Evolutionary conservation across 352 stramenopile genomes (phyloP).

Genomic region (Phytophthora pluvialis): DNA sequence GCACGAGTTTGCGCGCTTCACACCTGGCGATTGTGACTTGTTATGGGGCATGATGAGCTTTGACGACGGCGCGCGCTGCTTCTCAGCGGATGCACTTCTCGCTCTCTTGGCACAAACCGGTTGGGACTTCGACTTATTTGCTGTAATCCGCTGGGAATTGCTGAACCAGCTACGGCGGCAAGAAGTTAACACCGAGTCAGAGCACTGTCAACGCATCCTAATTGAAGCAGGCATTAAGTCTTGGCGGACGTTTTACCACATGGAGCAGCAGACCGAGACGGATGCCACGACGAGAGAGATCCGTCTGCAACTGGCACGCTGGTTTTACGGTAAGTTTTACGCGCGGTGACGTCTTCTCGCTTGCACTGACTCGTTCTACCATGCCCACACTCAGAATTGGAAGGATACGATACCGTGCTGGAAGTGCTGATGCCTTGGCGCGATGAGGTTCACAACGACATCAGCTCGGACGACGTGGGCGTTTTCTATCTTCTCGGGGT

Average conservation of each 20-base stretch:
- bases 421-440: slow-evolving; percentile 34
- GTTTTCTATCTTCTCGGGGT: slow-evolving; percentile 63
- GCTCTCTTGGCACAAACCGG: slow-evolving; percentile 63
- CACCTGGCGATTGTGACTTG: slow-evolving; percentile 78
- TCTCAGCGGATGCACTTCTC: slow-evolving; percentile 56
- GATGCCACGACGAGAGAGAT: slow-evolving; percentile 17
- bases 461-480: slow-evolving; percentile 6
- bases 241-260: slow-evolving; percentile 59
- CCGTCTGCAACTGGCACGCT: slow-evolving; percentile 64
- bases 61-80: slow-evolving; percentile 50
- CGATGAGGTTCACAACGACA: slow-evolving; percentile 14
- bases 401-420: slow-evolving; percentile 36
- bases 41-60: slow-evolving; percentile 78
- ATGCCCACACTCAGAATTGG: slow-evolving; percentile 32
- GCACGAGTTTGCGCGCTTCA: slow-evolving; percentile 56
- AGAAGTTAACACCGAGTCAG: background rate
- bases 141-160: slow-evolving; percentile 66
- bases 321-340: slow-evolving; percentile 67
- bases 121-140: slow-evolving; percentile 84
- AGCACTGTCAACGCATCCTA: slow-evolving; percentile 28
- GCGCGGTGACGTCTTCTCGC: background rate
- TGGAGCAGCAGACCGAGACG: slow-evolving; percentile 48
- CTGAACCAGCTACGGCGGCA: slow-evolving; percentile 37
- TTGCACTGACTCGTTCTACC: background rate
- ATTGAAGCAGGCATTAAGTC: slow-evolving; percentile 46